Percentiles rank a stretch among this genome's conserved stretches.
These are phyloP conservation scores for Chlamydomonas sp. DNA, from an alignment of 139 green algal species.

Conservation along the genomic window DNA sequence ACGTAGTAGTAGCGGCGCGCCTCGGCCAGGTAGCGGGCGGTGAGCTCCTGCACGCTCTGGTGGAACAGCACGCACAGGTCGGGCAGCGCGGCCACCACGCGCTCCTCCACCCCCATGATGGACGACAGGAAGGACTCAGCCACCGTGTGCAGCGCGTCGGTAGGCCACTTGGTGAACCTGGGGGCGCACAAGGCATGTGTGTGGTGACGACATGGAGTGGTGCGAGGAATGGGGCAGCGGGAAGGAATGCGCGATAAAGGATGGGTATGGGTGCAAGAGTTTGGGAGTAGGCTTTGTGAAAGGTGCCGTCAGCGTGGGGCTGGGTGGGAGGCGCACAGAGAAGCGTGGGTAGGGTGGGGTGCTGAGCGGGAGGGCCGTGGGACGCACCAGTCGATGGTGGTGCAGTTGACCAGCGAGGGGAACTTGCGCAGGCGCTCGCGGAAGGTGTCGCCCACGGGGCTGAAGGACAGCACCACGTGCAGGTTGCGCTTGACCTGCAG, in stretches of 20 bases:
- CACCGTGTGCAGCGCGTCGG: constrained; percentile 63
- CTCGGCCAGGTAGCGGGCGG: constrained; percentile 63
- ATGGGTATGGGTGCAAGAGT: neutral
- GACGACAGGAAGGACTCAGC: constrained; percentile 57
- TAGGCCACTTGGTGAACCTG: constrained; percentile 67
- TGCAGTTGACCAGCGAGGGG: constrained; percentile 85
- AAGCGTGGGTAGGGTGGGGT: too few species aligned
- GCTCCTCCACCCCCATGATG: constrained; percentile 45
- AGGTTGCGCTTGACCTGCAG: constrained; percentile 72
- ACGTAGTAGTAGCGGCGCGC: constrained; percentile 80
- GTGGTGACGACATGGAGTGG: too few species aligned
- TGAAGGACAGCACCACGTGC: constrained; percentile 80
- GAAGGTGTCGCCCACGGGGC: constrained; percentile 77
- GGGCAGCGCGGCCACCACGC: constrained; percentile 50
- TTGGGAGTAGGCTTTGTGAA: neutral
- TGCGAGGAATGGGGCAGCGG: neutral
- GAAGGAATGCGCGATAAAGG: neutral
- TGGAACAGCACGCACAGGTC: constrained; percentile 80
- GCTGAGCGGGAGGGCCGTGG: too few species aligned
- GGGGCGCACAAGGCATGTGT: too few species aligned
- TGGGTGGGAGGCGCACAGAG: too few species aligned
- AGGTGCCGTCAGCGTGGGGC: too few species aligned
- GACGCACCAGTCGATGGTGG: constrained; percentile 80
- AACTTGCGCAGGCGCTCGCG: constrained; percentile 80
- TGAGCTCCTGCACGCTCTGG: constrained; percentile 55